Evolutionary conservation across 306 rosid species (phyloP).

Genomic region (Vigna mungo): DNA sequence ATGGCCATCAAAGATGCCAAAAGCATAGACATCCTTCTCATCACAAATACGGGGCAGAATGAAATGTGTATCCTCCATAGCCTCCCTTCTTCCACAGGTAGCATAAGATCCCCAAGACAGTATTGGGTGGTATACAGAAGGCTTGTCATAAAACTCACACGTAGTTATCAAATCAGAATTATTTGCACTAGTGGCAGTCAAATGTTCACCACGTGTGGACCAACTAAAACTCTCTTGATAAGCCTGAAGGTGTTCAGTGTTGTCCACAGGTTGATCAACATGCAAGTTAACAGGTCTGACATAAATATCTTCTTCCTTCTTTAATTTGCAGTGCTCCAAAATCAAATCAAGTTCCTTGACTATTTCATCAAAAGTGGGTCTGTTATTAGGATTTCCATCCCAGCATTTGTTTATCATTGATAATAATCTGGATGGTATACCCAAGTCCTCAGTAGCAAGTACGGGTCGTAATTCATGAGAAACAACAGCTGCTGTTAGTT

Average conservation of each 20-base stretch:
- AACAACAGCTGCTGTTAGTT: conserved; percentile 88
- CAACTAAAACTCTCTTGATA: conserved; percentile 75
- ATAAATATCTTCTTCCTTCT: conserved; percentile 50
- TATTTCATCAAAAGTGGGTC: conserved; percentile 78
- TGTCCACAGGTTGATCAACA: conserved; percentile 48
- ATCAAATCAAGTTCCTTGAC: conserved; percentile 68
- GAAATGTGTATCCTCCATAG: conserved; percentile 95
- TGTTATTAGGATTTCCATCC: conserved; percentile 71
- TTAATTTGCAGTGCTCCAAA: conserved; percentile 55
- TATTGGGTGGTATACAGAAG: conserved; percentile 61
- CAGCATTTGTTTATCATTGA: conserved; percentile 79
- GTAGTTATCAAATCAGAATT: conserved; percentile 51
- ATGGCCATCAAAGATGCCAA: conserved; percentile 95
- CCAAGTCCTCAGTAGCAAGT: conserved; percentile 70
- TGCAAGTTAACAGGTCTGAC: conserved; percentile 39
- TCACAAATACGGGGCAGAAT: conserved; percentile 66
- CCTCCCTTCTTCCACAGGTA: conserved; percentile 91
- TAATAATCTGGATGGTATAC: conserved; percentile 67
- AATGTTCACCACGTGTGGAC: conserved; percentile 71
- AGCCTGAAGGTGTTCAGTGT: conserved; percentile 42
- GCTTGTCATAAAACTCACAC: conserved; percentile 52
- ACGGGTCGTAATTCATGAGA: conserved; percentile 81
- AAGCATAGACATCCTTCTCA: conserved; percentile 70
- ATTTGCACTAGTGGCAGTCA: conserved; percentile 50
- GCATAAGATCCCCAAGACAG: conserved; percentile 95